These are phyloP conservation scores for Barnettozyma siamensis DNA, from an alignment of 805 yeast species.

Conservation along the genomic window DNA sequence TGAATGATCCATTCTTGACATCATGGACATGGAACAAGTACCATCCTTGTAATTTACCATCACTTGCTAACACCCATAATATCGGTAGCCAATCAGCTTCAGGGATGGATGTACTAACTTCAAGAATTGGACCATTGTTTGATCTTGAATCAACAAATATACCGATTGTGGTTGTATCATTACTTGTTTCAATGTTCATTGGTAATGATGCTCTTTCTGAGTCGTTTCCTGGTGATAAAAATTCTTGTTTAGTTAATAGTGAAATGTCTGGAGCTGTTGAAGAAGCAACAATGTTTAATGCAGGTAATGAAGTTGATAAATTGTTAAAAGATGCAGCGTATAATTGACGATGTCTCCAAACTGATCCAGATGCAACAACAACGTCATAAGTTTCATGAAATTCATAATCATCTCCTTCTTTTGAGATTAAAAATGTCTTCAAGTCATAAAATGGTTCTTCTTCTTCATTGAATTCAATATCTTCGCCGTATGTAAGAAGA, in stretches of 20 bases:
- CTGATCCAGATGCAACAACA: conserved; percentile 48
- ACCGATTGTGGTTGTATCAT: conserved; percentile 71
- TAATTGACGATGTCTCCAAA: conserved; percentile 40
- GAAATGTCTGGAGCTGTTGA: conserved; percentile 62
- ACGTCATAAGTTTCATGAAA: conserved; percentile 36
- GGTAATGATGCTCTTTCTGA: conserved; percentile 71
- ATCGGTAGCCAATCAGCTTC: conserved; percentile 59
- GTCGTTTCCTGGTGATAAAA: conserved; percentile 55
- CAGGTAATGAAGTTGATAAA: conserved; percentile 34
- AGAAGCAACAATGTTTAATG: conserved; percentile 45
- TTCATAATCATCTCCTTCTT: neutral
- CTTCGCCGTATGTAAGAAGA: conserved; percentile 27
- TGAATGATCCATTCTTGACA: conserved; percentile 32
- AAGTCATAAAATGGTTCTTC: conserved; percentile 23
- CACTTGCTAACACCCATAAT: conserved; percentile 53
- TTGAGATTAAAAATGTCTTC: conserved; percentile 21
- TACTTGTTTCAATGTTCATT: conserved; percentile 54
- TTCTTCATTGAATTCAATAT: conserved; percentile 25
- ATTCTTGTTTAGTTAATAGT: conserved; percentile 33
- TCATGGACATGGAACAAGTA: conserved; percentile 54
- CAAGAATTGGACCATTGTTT: conserved; percentile 39
- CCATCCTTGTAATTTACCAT: conserved; percentile 61
- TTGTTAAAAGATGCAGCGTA: conserved; percentile 36
- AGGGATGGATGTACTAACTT: conserved; percentile 50
- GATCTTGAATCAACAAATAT: conserved; percentile 54